Evolutionary conservation across 208 protist genomes (phyloP), one percentile per base, ranked within the genome.

Genomic region (Trypanosoma scelopori): DNA sequence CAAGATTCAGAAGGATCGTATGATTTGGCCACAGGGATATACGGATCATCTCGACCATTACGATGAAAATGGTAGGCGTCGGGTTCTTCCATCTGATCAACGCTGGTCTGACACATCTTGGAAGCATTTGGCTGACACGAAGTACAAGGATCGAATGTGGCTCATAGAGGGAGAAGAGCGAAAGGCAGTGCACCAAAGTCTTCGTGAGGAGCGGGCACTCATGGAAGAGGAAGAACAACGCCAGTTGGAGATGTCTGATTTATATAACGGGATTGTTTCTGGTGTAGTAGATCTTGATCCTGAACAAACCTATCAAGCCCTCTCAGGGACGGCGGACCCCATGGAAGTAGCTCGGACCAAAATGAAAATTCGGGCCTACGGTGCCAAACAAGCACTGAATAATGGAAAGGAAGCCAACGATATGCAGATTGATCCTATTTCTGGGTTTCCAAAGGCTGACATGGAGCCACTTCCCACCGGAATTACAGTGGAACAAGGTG

Each of bases 11-110:
- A 88, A 89, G 63, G 90, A 96, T 69, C 84, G 90, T 55, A 89
- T 96, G 85, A 92, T 96, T 47, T 96, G 90, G 85, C 90, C 90
- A 42, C 90, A 96, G 49, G 87, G 90, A 25, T 96, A 91, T 76
- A 96, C 90, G 6, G 90, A 96, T 70, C 93, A 96, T 75, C 78
- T 96, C 30, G 90, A 96, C 55, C 84, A 93, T 71, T 96, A 96
- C 74, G 90, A 96, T 63, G 85, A 86, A 57, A 70, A 92, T 52
- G 87, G 90, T 32, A 82, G 87, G 32, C 82, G 87, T 13, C 84
- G 90, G 39, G 85, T 92, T 49, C 70, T 96, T 62, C 90, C 90
- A 1, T 87, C 79, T 0, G 90, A 91, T 61, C 84, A 94, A 72
- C 84, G 85, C 13, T 95, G 90, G 90, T 90, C 90, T 12, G 90